phyloP scores from a whole-genome alignment of 2,329 filamentous ascomycete genomes.

The Aspergillus proliferans region DNA sequence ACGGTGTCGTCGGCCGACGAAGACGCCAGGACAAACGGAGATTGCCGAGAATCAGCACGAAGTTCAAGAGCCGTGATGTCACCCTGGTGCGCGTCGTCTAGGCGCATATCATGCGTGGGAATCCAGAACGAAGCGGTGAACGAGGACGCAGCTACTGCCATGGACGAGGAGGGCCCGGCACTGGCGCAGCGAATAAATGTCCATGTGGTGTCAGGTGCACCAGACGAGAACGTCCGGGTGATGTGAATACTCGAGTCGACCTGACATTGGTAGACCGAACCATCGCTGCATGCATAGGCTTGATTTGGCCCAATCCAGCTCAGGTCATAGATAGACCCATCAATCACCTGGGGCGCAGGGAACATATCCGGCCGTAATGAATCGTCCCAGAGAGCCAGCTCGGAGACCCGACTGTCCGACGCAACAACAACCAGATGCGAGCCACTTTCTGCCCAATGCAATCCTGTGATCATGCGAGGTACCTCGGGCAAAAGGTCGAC shows the following conservation, averaged over 20 bases:
- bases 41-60: slow-evolving; percentile 27
- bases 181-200: slow-evolving; percentile 34
- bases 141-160: slow-evolving; percentile 36
- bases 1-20: slow-evolving; percentile 41
- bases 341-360: slow-evolving; percentile 29
- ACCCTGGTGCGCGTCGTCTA: slow-evolving; percentile 35
- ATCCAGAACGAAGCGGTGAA: slow-evolving; percentile 38
- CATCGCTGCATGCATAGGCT: slow-evolving; percentile 36
- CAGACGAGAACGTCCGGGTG: slow-evolving; percentile 28
- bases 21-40: slow-evolving; percentile 35
- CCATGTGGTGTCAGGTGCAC: slow-evolving; percentile 30
- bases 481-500: slow-evolving; percentile 42
- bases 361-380: slow-evolving; percentile 32
- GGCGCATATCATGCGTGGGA: slow-evolving; percentile 37
- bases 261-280: slow-evolving; percentile 34
- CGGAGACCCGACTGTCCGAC: slow-evolving; percentile 36
- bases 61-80: slow-evolving; percentile 41
- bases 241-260: slow-evolving; percentile 33
- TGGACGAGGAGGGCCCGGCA: slow-evolving; percentile 20
- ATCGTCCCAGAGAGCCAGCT: slow-evolving; percentile 41
- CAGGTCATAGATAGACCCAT: slow-evolving; percentile 38
- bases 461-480: slow-evolving; percentile 37
- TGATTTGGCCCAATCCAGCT: slow-evolving; percentile 34
- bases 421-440: slow-evolving; percentile 38
- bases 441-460: slow-evolving; percentile 37